Percentiles rank a stretch among this genome's conserved stretches.
These are phyloP conservation scores for Aspergillus incahuasiensis DNA, from an alignment of 495 filamentous ascomycete genomes.

Conservation along the genomic window DNA sequence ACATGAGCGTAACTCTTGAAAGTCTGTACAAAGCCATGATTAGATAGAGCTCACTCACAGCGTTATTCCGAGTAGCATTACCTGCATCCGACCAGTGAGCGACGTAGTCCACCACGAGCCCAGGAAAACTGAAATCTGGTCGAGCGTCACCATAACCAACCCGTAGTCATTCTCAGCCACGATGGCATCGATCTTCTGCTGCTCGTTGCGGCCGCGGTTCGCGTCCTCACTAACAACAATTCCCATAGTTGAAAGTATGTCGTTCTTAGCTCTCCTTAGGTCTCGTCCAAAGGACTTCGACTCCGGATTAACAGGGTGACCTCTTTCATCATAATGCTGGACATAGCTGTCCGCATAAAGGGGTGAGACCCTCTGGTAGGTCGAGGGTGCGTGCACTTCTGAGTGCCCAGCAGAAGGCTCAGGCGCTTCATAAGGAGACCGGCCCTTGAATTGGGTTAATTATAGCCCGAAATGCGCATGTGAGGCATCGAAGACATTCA, in stretches of 20 bases:
- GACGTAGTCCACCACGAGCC: conserved; percentile 43
- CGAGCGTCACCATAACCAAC: conserved; percentile 41
- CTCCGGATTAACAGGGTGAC: conserved; percentile 60
- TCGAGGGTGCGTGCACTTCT: conserved; percentile 17
- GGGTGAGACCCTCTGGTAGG: conserved; percentile 28
- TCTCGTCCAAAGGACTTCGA: conserved; percentile 40
- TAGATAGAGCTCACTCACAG: neutral
- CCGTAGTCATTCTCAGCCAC: conserved; percentile 48
- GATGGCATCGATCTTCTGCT: conserved; percentile 39
- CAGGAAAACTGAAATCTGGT: conserved; percentile 38
- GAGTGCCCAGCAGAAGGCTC: conserved; percentile 20
- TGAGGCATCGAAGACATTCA: neutral
- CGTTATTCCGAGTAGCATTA: conserved; percentile 16
- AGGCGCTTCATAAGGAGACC: conserved; percentile 67
- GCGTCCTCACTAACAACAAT: conserved; percentile 46
- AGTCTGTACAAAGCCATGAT: conserved; percentile 27
- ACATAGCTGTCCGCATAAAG: conserved; percentile 44
- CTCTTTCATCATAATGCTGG: conserved; percentile 67
- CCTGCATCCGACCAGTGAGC: conserved; percentile 44
- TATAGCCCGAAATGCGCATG: neutral
- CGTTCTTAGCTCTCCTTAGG: conserved; percentile 51
- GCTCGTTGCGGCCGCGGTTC: conserved; percentile 32
- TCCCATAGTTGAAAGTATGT: conserved; percentile 53
- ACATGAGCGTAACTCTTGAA: conserved; percentile 40
- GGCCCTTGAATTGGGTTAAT: conserved; percentile 49